These are phyloP conservation scores for Grammothele lineata DNA, from an alignment of 768 basidiomycete genomes.

Conservation along the genomic window DNA sequence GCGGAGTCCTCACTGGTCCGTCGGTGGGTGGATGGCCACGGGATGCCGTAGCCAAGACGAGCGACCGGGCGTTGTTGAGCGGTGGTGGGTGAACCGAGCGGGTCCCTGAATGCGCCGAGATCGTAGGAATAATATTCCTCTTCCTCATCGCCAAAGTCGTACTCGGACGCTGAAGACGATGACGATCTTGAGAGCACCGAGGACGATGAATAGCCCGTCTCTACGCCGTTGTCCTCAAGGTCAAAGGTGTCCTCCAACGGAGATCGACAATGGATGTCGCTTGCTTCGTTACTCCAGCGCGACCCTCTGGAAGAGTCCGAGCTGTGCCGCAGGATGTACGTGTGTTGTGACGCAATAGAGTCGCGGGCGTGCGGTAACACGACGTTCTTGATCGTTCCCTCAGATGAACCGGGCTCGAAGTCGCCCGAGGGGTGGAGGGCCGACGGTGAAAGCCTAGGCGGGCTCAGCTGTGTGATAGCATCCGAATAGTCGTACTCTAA, in stretches of 20 bases:
- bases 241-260: slow-evolving; percentile 4
- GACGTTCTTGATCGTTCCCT: slow-evolving; percentile 36
- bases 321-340: neutral
- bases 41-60: slow-evolving; percentile 16
- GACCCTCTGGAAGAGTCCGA: slow-evolving; percentile 6
- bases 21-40: slow-evolving; percentile 17
- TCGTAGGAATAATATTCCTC: slow-evolving; percentile 12
- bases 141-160: slow-evolving; percentile 15
- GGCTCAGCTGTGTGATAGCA: slow-evolving; percentile 17
- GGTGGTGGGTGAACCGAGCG: slow-evolving; percentile 3
- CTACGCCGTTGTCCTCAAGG: slow-evolving; percentile 3
- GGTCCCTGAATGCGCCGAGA: slow-evolving; percentile 12
- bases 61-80: slow-evolving; percentile 2
- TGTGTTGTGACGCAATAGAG: neutral
- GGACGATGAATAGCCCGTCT: neutral
- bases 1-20: slow-evolving; percentile 3
- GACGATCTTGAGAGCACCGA: slow-evolving; percentile 11
- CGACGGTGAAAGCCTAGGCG: slow-evolving; percentile 7
- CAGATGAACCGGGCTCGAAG: slow-evolving; percentile 43
- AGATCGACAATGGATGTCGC: slow-evolving; percentile 4
- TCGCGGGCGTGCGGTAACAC: neutral
- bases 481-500: slow-evolving; percentile 24
- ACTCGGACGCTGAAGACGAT: slow-evolving; percentile 13
- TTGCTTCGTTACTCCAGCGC: slow-evolving; percentile 9
- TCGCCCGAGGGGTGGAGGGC: slow-evolving; percentile 17